These are phyloP conservation scores for Suhomyces coccinellae DNA, from an alignment of 1,139 yeast species.

Conservation along the genomic window DNA sequence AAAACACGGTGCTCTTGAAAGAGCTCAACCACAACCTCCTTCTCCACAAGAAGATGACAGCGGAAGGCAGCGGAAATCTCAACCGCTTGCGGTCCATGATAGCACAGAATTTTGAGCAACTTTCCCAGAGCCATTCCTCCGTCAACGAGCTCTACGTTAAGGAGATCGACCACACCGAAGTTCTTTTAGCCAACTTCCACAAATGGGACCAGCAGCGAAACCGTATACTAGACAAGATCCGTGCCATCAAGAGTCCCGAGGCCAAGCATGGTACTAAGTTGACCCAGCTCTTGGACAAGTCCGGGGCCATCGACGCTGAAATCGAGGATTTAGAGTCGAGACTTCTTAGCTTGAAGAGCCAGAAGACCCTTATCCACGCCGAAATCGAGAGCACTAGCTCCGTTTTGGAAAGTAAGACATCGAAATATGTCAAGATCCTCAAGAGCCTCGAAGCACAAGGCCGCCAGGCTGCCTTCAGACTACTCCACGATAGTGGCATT, in stretches of 20 bases:
- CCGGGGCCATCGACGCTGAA: conserved; percentile 39
- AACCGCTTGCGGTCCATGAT: conserved; percentile 30
- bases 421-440: conserved; percentile 44
- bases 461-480: conserved; percentile 29
- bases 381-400: conserved; percentile 56
- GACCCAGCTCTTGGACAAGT: conserved; percentile 35
- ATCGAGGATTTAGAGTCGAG: conserved; percentile 43
- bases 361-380: conserved; percentile 34
- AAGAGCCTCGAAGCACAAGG: conserved; percentile 44
- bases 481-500: conserved; percentile 27
- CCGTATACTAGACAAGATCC: conserved; percentile 36
- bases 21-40: conserved; percentile 25
- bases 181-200: conserved; percentile 36
- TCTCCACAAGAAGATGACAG: conserved; percentile 26
- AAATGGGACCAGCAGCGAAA: conserved; percentile 47
- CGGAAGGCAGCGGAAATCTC: conserved; percentile 36
- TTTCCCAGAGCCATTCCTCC: conserved; percentile 47
- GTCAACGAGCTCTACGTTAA: conserved; percentile 49
- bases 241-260: conserved; percentile 41
- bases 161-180: conserved; percentile 34
- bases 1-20: conserved; percentile 23
- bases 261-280: conserved; percentile 50
- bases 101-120: conserved; percentile 29
- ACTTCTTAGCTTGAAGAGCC: conserved; percentile 36
- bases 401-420: conserved; percentile 52